Conservation (phyloP, 2,329 filamentous ascomycete species). For the Phaeosphaeriaceae sp. region DNA sequence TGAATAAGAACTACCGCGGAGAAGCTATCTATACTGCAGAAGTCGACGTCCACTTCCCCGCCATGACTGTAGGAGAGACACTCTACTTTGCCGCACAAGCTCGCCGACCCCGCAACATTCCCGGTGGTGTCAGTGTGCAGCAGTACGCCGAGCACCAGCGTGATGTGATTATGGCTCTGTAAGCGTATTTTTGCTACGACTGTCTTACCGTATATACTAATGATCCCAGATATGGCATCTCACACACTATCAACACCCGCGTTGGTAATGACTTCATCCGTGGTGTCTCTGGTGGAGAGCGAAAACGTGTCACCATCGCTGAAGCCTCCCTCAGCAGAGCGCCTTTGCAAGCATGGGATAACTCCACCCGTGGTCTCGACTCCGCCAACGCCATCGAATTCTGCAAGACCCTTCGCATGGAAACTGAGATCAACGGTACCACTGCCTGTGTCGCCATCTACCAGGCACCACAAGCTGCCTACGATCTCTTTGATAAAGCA, state of each 20-base stretch:
- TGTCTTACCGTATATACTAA: neutral
- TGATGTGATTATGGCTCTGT: constrained; percentile 69
- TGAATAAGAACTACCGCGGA: constrained; percentile 79
- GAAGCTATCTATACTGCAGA: constrained; percentile 89
- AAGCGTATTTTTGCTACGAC: neutral
- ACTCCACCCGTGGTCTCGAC: constrained; percentile 76
- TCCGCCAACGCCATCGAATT: constrained; percentile 79
- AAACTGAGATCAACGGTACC: constrained; percentile 70
- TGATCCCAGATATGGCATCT: constrained; percentile 66
- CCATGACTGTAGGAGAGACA: constrained; percentile 79
- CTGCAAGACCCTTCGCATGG: constrained; percentile 71
- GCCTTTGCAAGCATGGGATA: constrained; percentile 77
- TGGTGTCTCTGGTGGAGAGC: constrained; percentile 77
- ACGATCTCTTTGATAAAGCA: constrained; percentile 74
- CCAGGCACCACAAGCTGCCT: constrained; percentile 72
- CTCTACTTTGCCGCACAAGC: constrained; percentile 78
- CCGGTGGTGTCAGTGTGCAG: constrained; percentile 62
- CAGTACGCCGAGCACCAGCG: constrained; percentile 69
- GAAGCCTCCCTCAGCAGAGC: constrained; percentile 74
- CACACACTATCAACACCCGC: constrained; percentile 74
- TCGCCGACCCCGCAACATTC: constrained; percentile 68
- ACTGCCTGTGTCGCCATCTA: constrained; percentile 77
- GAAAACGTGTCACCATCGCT: constrained; percentile 82
- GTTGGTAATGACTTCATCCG: constrained; percentile 79
- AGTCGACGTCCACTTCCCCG: constrained; percentile 81